phyloP scores from a whole-genome alignment of 164 flowering plant species.

The Brasenia schreberi region DNA sequence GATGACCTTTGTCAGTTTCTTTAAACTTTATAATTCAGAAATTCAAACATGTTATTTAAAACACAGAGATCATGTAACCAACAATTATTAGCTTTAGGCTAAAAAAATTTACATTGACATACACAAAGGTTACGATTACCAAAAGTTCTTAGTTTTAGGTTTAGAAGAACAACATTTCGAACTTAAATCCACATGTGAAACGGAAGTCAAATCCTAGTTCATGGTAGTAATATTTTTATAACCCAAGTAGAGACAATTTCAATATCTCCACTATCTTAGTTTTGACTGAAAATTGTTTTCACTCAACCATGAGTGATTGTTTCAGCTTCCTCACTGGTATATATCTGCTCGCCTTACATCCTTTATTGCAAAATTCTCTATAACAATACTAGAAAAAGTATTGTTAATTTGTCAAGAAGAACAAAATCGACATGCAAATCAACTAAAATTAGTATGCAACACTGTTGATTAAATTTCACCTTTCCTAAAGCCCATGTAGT shows the following conservation, averaged over 20 bases:
- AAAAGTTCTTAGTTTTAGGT: background rate
- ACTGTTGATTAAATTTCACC: too few relatives aligned
- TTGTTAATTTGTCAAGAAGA: too few relatives aligned
- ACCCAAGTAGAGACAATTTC: background rate
- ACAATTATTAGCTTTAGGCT: too few relatives aligned
- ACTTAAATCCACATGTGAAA: background rate
- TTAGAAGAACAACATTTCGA: background rate
- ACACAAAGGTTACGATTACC: background rate
- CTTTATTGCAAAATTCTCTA: slow-evolving; percentile 76
- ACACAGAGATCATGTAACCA: too few relatives aligned
- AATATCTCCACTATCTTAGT: background rate
- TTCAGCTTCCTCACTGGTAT: slow-evolving; percentile 32
- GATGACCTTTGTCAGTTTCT: too few relatives aligned
- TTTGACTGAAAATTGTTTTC: background rate
- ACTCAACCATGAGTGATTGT: background rate
- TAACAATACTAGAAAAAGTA: background rate
- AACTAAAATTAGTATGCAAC: too few relatives aligned
- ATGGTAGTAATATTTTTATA: too few relatives aligned
- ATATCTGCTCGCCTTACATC: slow-evolving; percentile 62
- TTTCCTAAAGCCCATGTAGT: too few relatives aligned
- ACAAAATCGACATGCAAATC: too few relatives aligned
- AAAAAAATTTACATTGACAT: too few relatives aligned
- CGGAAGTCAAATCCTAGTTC: background rate
- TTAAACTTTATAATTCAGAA: too few relatives aligned
- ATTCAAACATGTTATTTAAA: too few relatives aligned